Evolutionary conservation across 257 asterid genomes (phyloP).

Genomic region (Przewalskia tangutica): DNA sequence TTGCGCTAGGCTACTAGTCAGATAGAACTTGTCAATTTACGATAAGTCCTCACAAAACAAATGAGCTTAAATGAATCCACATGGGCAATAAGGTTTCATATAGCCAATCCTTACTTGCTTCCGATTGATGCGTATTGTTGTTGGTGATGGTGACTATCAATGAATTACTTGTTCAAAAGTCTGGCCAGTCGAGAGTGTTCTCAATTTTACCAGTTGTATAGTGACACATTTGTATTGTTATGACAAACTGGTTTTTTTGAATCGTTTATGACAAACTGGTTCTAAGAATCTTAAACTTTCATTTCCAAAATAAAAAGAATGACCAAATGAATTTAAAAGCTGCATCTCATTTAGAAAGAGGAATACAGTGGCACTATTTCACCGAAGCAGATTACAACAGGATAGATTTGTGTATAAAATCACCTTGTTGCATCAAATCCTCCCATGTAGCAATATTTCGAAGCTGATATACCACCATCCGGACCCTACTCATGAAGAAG

Average conservation of each 20-base stretch:
- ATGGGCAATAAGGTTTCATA: neutral
- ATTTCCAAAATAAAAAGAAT: neutral
- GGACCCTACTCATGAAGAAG: slow-evolving; percentile 58
- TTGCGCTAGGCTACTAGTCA: neutral
- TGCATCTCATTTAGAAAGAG: neutral
- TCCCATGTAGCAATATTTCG: slow-evolving; percentile 92
- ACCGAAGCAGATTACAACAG: too few relatives aligned
- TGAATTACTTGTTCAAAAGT: neutral
- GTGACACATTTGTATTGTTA: neutral
- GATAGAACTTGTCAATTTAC: neutral
- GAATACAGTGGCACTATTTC: neutral
- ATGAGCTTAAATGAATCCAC: neutral
- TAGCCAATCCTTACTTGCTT: neutral
- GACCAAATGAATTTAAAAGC: neutral
- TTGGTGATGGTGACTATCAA: neutral
- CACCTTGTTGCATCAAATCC: slow-evolving; percentile 99
- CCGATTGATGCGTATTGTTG: neutral
- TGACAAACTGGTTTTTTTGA: neutral
- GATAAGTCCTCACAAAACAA: neutral
- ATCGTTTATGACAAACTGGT: neutral
- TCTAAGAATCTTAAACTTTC: neutral
- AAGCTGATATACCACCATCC: slow-evolving; percentile 96
- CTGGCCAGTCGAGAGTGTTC: neutral
- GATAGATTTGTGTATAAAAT: slow-evolving; percentile 4
- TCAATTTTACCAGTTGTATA: neutral